phyloP scores from a whole-genome alignment of 768 basidiomycete species.

The Naganishia vishniacii region DNA sequence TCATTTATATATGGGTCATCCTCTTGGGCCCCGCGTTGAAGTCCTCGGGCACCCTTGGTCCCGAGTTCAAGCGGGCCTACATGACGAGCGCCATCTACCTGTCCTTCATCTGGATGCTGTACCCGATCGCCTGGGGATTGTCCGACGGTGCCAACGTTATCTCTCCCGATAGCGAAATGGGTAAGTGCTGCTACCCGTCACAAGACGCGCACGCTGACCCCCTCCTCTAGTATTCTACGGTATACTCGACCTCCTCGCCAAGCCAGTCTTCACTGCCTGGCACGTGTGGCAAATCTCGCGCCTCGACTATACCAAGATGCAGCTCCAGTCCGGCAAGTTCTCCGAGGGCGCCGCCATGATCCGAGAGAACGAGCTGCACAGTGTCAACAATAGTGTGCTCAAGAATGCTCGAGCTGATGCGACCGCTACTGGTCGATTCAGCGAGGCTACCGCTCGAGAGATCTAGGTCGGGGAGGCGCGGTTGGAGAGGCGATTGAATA shows the following conservation, averaged over 20 bases:
- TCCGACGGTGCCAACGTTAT: constrained; percentile 57
- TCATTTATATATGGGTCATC: constrained; percentile 56
- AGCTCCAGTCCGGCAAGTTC: constrained; percentile 47
- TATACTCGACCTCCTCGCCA: constrained; percentile 51
- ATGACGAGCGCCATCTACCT: constrained; percentile 52
- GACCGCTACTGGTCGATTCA: constrained; percentile 26
- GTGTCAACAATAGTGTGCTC: constrained; percentile 14
- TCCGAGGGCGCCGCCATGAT: constrained; percentile 30
- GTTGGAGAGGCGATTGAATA: too few species aligned
- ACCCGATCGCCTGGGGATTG: constrained; percentile 58
- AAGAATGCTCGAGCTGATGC: constrained; percentile 27
- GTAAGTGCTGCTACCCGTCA: constrained; percentile 28
- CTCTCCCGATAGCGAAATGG: constrained; percentile 55
- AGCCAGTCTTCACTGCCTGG: constrained; percentile 47
- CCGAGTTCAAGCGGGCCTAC: constrained; percentile 43
- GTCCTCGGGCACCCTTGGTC: constrained; percentile 41
- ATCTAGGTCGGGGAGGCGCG: too few species aligned
- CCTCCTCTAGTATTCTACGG: constrained; percentile 51
- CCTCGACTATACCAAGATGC: constrained; percentile 46
- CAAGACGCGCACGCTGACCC: background rate
- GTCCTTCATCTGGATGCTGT: constrained; percentile 58
- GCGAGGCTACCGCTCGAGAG: constrained; percentile 52
- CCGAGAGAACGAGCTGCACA: constrained; percentile 36
- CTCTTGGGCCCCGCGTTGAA: constrained; percentile 35
- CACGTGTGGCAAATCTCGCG: constrained; percentile 44